phyloP scores from a whole-genome alignment of 768 basidiomycete genomes.

The Pleurotus tuber-regium region DNA sequence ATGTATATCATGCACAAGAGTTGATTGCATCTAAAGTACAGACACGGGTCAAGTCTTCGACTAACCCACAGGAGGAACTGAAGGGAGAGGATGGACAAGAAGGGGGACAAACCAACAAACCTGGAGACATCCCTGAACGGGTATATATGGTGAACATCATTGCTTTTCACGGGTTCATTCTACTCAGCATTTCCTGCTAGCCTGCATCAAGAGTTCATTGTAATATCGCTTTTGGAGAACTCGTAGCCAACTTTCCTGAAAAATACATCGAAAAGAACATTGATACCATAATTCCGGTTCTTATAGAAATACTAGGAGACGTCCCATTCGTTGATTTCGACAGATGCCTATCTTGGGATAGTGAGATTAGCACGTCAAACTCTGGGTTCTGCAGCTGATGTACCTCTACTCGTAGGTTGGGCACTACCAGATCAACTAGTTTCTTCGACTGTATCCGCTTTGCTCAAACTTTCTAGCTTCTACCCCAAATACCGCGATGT shows the following conservation, averaged over 20 bases:
- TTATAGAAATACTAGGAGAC: conserved; percentile 68
- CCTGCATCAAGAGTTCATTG: conserved; percentile 71
- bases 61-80: conserved; percentile 22
- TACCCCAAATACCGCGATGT: conserved; percentile 47
- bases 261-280: conserved; percentile 48
- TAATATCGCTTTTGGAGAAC: conserved; percentile 81
- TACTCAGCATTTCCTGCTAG: conserved; percentile 32
- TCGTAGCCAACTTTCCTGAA: conserved; percentile 63
- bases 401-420: conserved; percentile 59
- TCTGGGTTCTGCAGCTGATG: conserved; percentile 1
- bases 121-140: conserved; percentile 22
- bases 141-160: conserved; percentile 66
- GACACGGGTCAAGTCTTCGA: conserved; percentile 33
- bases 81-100: conserved; percentile 27
- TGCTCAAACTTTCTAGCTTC: conserved; percentile 61
- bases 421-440: conserved; percentile 83
- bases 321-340: conserved; percentile 79
- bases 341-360: conserved; percentile 75
- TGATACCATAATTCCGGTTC: conserved; percentile 51
- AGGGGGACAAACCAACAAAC: conserved; percentile 23
- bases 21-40: conserved; percentile 63
- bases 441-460: conserved; percentile 72
- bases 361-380: conserved; percentile 33
- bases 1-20: conserved; percentile 46
- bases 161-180: too few species aligned